Percentiles rank a stretch among this genome's conserved stretches.
phyloP scores from a whole-genome alignment of 2,329 filamentous ascomycete species.

The Aureobasidium sp. region DNA sequence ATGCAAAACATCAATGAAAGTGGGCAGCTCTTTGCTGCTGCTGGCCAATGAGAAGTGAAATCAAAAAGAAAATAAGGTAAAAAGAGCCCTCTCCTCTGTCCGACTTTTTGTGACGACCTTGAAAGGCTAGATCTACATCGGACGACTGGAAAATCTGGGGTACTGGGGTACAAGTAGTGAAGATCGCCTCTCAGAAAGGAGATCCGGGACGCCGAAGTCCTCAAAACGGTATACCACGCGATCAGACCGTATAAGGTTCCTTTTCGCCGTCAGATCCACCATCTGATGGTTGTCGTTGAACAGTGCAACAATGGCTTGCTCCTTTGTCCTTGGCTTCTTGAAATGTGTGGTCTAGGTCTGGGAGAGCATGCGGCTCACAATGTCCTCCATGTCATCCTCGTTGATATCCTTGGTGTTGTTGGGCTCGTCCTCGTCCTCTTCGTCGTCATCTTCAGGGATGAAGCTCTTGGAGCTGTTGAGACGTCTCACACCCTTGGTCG shows the following conservation, averaged over 20 bases:
- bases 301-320: too few species aligned
- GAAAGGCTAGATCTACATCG: not conserved
- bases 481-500: not conserved
- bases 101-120: not conserved
- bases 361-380: not conserved
- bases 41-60: not conserved
- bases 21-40: not conserved
- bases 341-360: not conserved
- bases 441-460: not conserved
- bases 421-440: not conserved
- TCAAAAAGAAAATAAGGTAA: not conserved
- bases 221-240: not conserved
- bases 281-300: too few species aligned
- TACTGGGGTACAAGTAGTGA: slow-evolving; percentile 7
- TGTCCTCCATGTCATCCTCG: not conserved
- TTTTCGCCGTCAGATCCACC: slow-evolving; percentile 7
- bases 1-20: not conserved
- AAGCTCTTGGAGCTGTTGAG: not conserved
- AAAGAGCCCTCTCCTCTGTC: not conserved
- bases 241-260: not conserved
- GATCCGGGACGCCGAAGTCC: not conserved
- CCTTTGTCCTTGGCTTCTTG: not conserved
- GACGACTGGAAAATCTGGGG: slow-evolving; percentile 7
- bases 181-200: slow-evolving; percentile 3
- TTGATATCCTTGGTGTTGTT: not conserved